phyloP scores from a whole-genome alignment of 352 stramenopile species.

The Phytopythium mirpurense region DNA sequence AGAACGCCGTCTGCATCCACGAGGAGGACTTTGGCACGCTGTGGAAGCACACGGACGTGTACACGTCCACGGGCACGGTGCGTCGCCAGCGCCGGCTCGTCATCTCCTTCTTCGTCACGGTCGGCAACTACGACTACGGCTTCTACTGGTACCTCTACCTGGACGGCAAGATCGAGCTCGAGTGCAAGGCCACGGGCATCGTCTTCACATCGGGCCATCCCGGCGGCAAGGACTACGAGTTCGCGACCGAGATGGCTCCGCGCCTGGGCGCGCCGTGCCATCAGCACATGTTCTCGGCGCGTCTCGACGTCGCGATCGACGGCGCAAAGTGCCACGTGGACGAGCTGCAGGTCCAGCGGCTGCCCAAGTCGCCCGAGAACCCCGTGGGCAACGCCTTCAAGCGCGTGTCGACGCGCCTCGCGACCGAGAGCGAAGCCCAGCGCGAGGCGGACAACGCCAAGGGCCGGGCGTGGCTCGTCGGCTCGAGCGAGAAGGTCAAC shows the following conservation, averaged over 20 bases:
- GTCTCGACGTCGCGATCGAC: slow-evolving; percentile 72
- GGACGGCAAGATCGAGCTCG: slow-evolving; percentile 73
- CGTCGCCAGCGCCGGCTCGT: slow-evolving; percentile 70
- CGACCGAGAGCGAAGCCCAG: slow-evolving; percentile 40
- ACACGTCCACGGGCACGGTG: slow-evolving; percentile 29
- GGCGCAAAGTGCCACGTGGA: slow-evolving; percentile 39
- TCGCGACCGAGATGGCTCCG: slow-evolving; percentile 37
- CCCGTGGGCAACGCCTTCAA: slow-evolving; percentile 60
- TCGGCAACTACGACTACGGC: slow-evolving; percentile 86
- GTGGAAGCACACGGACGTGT: slow-evolving; percentile 70
- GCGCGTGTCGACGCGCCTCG: slow-evolving; percentile 37
- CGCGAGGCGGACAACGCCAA: slow-evolving; percentile 37
- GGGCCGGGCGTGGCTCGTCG: slow-evolving; percentile 54
- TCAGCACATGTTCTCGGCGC: slow-evolving; percentile 76
- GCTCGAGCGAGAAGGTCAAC: slow-evolving; percentile 53
- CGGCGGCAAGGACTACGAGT: slow-evolving; percentile 39
- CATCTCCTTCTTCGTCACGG: slow-evolving; percentile 78
- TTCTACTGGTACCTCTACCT: slow-evolving; percentile 77
- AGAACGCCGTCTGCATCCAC: slow-evolving; percentile 81
- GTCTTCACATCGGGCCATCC: slow-evolving; percentile 75
- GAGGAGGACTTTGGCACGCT: slow-evolving; percentile 76
- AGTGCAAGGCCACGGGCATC: slow-evolving; percentile 77
- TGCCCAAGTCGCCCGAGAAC: slow-evolving; percentile 35
- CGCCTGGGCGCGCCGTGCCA: slow-evolving; percentile 59
- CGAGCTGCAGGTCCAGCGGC: slow-evolving; percentile 48